phyloP scores from a whole-genome alignment of 768 basidiomycete genomes.

The Rhizopogon vinicolor region DNA sequence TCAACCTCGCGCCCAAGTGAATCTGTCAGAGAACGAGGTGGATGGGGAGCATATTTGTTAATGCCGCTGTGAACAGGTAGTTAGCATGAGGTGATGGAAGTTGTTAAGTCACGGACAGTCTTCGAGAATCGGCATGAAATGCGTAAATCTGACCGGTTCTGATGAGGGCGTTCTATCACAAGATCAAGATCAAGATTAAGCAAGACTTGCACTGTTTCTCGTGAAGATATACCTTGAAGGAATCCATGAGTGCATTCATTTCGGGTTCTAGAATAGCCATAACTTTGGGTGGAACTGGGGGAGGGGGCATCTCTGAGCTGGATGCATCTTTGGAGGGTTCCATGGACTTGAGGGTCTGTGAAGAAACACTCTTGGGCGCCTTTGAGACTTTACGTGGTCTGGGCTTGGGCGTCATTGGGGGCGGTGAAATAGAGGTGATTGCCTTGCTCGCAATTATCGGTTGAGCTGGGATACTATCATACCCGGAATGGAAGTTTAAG shows the following conservation, averaged over 20 bases:
- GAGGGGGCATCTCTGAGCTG: slow-evolving; percentile 47
- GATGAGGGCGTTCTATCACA: slow-evolving; percentile 51
- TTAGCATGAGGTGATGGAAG: background rate
- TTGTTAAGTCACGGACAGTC: slow-evolving; percentile 39
- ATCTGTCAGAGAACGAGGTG: slow-evolving; percentile 60
- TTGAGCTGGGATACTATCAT: too few relatives aligned
- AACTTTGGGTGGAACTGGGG: slow-evolving; percentile 37
- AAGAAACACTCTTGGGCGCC: slow-evolving; percentile 14
- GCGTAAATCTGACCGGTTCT: slow-evolving; percentile 69
- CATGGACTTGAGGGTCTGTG: slow-evolving; percentile 9
- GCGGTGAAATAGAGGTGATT: too few relatives aligned
- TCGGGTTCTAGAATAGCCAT: slow-evolving; percentile 58
- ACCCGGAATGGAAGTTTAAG: slow-evolving; percentile 22
- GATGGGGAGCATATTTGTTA: slow-evolving; percentile 49
- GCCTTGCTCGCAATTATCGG: too few relatives aligned
- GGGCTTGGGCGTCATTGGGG: slow-evolving; percentile 41
- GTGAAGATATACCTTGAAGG: slow-evolving; percentile 46
- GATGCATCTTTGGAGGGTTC: slow-evolving; percentile 25
- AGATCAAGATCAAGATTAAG: background rate
- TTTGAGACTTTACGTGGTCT: slow-evolving; percentile 28
- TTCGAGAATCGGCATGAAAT: slow-evolving; percentile 61
- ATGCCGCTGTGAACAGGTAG: slow-evolving; percentile 41
- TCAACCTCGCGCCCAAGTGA: slow-evolving; percentile 72
- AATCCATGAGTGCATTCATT: slow-evolving; percentile 49
- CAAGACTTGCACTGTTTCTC: background rate